Evolutionary conservation across 1,284 basidiomycete species (phyloP), one percentile per base, ranked within the genome.

Genomic region (Lignosus rhinocerotis): DNA sequence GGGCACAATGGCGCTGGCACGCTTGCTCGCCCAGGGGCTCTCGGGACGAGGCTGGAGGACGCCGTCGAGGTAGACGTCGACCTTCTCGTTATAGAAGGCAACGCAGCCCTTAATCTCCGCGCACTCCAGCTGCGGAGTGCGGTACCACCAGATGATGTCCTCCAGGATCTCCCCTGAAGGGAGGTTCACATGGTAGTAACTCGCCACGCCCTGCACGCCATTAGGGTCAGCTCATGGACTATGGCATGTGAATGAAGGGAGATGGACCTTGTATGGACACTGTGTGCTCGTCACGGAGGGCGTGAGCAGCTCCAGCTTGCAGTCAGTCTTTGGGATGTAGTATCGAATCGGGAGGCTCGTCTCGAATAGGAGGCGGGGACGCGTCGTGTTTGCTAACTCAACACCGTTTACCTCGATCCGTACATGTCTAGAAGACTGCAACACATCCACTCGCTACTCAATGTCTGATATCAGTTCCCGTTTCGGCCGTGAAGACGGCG

Each of bases 71-170:
- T 76, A 88, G 7, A 88, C 79, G 57, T 86, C 83, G 17, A 87
- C 80, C 62, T 84, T 86, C 66, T 88, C 85, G 56, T 88, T 84
- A 60, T 84, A 86, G 68, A 86, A 88, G 0, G 83, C 80, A 3
- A 82, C 72, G 56, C 78, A 78, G n/a, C 85, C 85, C 52, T 71
- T 73, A 53, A 87, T 79, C 21, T 71, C 75, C 5, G 76, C 70
- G 50, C 80, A 81, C 61, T 87, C 85, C 0, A 73, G 70, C 14
- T 73, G 78, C 0, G 86, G 79, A 31, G 75, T 76, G 33, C 76
- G 78, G 67, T 88, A 87, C 75, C 79, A 87, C 86, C 87, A 88
- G 16, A 84, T 80, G 9, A 86, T 69, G 53, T 86, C 77, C 38
- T 82, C 73, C 34, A 75, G 66, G 12, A 70, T 68, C 49, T 79